Base-by-base conservation (phyloP, 2,329 filamentous ascomycete species). In the Fusarium marasasianum region DNA sequence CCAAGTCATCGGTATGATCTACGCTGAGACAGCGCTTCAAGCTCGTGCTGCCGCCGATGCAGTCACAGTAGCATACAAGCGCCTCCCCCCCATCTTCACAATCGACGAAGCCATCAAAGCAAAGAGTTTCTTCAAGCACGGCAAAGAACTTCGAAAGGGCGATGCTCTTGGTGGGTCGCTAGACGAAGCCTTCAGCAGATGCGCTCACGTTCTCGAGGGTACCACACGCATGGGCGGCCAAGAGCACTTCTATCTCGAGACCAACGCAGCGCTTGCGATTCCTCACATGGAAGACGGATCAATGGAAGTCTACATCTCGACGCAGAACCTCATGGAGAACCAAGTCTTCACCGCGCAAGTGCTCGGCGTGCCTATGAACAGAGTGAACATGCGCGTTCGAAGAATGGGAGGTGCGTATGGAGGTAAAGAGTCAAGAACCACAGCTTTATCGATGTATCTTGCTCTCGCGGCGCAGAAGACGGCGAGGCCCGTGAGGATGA, bases 31-130 rank as follows among this genome's bases (percentile, higher is more conserved):
- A 17, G 58, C 58, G 20, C 58, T 61, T 55, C 58, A 61, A 35
- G 58, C 58, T 4, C 37, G 47, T 29, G 37, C 58, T 14, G 58
- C 58, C 1, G 47, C 58, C 5, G 58, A 61, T 7, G 47, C 29
- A 8, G 58, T 61, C 37, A 56, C 14, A 3, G 58, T 61, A 12
- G 2, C 47, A 2, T 61, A 61, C n/a, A 61, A 61, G 3, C 58
- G 37, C n/a, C 8, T 61, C 0, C 47, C 47, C 1, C 8, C 47
- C 0, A 61, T 61, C n/a, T 35, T 61, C n/a, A 61, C 58, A 14
- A 61, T 61, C 17, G 58, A 61, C 20, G 58, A 61, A 35, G 58
- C 58, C 29, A 61, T 56, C 29, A 61, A 61, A 15, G 47, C 58
- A 4, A 61, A 61, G 29, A 61, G 58, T 6, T 61, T 61, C 29